phyloP scores from a whole-genome alignment of 2,329 filamentous ascomycete species.

The Fusarium luffae region DNA sequence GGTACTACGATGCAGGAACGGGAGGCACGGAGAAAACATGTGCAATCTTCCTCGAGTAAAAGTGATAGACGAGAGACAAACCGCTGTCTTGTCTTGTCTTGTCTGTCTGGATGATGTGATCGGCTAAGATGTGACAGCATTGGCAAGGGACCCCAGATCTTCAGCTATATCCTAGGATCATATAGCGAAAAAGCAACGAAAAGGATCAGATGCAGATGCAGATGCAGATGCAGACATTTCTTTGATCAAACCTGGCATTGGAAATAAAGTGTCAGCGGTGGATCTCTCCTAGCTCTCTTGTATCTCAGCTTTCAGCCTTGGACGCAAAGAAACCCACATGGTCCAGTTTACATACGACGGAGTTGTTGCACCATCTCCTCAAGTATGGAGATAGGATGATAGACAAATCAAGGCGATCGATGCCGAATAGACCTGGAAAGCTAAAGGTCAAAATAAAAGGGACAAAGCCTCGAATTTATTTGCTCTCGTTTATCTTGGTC shows the following conservation, averaged over 20 bases:
- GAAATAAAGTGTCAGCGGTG: slow-evolving; percentile 1
- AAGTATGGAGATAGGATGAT: background rate
- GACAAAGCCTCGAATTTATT: background rate
- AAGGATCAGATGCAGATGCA: background rate
- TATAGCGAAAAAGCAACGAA: background rate
- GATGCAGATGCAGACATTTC: background rate
- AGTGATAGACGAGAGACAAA: slow-evolving; percentile 2
- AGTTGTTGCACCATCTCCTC: background rate
- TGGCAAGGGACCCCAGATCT: slow-evolving; percentile 43
- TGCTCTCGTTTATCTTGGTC: background rate
- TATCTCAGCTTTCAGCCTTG: background rate
- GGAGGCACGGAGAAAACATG: slow-evolving; percentile 27
- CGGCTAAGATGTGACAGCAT: slow-evolving; percentile 31
- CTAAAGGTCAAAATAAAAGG: background rate
- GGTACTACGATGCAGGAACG: slow-evolving; percentile 28
- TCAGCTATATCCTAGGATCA: slow-evolving; percentile 17
- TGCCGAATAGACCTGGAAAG: background rate
- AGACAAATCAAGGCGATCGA: background rate
- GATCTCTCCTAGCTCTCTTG: background rate
- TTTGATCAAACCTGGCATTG: background rate
- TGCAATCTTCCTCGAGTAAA: slow-evolving; percentile 19
- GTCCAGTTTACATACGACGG: background rate
- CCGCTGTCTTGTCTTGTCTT: background rate
- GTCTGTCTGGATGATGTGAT: slow-evolving; percentile 22
- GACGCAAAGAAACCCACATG: background rate